Base-by-base conservation (phyloP, 305 asterid species). In the Lippia alba region DNA sequence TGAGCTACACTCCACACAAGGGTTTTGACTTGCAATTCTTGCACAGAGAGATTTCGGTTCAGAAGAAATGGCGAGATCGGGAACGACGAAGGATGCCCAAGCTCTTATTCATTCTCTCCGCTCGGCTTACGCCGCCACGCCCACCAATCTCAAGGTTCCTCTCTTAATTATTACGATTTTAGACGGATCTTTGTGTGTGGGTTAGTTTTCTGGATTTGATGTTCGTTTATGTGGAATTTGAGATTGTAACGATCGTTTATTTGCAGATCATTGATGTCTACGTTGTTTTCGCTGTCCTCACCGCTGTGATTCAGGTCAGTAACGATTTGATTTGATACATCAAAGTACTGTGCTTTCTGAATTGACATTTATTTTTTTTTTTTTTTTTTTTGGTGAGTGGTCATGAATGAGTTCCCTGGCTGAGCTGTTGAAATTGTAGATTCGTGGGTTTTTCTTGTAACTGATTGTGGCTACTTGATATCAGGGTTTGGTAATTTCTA, bases 211-310 rank as follows among this genome's bases (percentile, higher is more conserved):
- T 24, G 60, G 61, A 54, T 15, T 16, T 51, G 57, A 11, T 4
- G 12, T 12, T 10, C 17, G 15, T 15, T 50, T 50, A 5, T 8
- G 15, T 19, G 19, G 5, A 12, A 53, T 6, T 9, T 15, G 20
- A 11, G 30, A 36, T 10, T 41, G 45, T 4, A 24, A 57, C 44
- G 33, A 4, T 17, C 34, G 11, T 70, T 18, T 50, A n/a, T 34
- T 74, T 56, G 70, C 89, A 91, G 97, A 89, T 91, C 85, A 91
- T 91, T 67, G 97, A 91, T 79, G 78, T 89, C 19, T 91, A 89
- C 82, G 79, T 89, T 73, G 71, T 84, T 41, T 91, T 91, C 53
- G 96, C 96, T 0, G 81, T 85, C 45, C 30, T 57, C 75, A 89
- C 96, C 54, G 97, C 97, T 66, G 59, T 85, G 40, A 77, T 91